Percentiles rank a stretch among this genome's conserved stretches.
Evolutionary conservation across 2,329 filamentous ascomycete species (phyloP).

Genomic region (Colletotrichum tanaceti): DNA sequence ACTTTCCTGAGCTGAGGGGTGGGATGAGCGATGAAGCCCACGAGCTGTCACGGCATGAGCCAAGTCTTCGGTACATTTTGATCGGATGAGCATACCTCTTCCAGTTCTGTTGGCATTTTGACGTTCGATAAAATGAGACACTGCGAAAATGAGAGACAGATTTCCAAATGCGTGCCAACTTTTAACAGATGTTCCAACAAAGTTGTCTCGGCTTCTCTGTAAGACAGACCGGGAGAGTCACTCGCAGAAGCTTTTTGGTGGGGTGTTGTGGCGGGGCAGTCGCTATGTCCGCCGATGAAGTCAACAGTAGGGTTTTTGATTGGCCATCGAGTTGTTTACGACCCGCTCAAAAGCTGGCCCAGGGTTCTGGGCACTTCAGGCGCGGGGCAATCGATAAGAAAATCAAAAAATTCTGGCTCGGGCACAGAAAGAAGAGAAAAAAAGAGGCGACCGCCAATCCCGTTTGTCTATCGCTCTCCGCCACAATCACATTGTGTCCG

Average conservation of each 20-base stretch:
- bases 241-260: slow-evolving; percentile 41
- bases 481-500: slow-evolving; percentile 27
- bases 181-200: slow-evolving; percentile 21
- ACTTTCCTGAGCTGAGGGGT: slow-evolving; percentile 91
- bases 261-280: slow-evolving; percentile 40
- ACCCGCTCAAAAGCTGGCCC: slow-evolving; percentile 30
- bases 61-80: slow-evolving; percentile 27
- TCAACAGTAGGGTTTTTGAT: slow-evolving; percentile 30
- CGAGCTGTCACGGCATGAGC: slow-evolving; percentile 69
- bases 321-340: slow-evolving; percentile 1
- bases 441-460: slow-evolving; percentile 27
- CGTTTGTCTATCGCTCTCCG: slow-evolving; percentile 26
- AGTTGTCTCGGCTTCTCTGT: slow-evolving; percentile 32
- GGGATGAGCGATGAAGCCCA: slow-evolving; percentile 92
- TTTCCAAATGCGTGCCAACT: slow-evolving; percentile 7
- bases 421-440: slow-evolving; percentile 32
- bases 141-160: not conserved
- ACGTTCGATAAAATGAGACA: not conserved
- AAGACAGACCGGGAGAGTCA: slow-evolving; percentile 38
- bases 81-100: slow-evolving; percentile 67
- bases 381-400: slow-evolving; percentile 51
- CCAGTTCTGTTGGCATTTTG: slow-evolving; percentile 79
- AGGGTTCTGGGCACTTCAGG: slow-evolving; percentile 39
- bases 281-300: slow-evolving; percentile 38
- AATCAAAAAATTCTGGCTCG: slow-evolving; percentile 41